Percentiles rank a stretch among this genome's conserved stretches.
These are phyloP conservation scores for Euryodendron excelsum DNA, from an alignment of 148 eudicot genomes.

Conservation along the genomic window DNA sequence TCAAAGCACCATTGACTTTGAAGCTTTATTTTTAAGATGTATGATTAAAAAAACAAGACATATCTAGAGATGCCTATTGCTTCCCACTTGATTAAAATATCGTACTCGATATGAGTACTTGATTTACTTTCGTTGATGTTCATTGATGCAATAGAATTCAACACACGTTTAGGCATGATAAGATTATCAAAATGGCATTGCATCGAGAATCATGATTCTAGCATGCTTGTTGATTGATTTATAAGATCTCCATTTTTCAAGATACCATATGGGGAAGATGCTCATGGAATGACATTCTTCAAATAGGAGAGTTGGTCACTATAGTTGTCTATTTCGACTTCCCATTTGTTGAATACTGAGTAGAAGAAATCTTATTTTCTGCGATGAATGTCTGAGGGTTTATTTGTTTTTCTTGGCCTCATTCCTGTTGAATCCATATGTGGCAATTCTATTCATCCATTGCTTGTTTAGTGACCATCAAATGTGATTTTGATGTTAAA, in stretches of 20 bases:
- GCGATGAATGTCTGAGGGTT: not conserved
- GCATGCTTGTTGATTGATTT: not conserved
- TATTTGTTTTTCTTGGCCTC: not conserved
- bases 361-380: no score
- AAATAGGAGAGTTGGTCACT: not conserved
- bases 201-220: not conserved
- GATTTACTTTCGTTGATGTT: not conserved
- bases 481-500: not conserved
- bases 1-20: not conserved
- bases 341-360: not conserved
- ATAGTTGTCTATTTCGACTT: not conserved
- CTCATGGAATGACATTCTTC: not conserved
- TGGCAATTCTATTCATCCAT: not conserved
- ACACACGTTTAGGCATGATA: not conserved
- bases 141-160: not conserved
- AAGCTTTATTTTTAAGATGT: not conserved
- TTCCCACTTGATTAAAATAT: not conserved
- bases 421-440: not conserved
- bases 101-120: not conserved
- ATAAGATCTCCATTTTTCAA: no score
- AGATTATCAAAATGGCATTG: no score
- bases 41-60: not conserved
- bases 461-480: not conserved
- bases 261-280: no score
- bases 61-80: not conserved